Evolutionary conservation across 345 rosid genomes (phyloP), one percentile per base, ranked within the genome.

Genomic region (Reutealis trisperma): DNA sequence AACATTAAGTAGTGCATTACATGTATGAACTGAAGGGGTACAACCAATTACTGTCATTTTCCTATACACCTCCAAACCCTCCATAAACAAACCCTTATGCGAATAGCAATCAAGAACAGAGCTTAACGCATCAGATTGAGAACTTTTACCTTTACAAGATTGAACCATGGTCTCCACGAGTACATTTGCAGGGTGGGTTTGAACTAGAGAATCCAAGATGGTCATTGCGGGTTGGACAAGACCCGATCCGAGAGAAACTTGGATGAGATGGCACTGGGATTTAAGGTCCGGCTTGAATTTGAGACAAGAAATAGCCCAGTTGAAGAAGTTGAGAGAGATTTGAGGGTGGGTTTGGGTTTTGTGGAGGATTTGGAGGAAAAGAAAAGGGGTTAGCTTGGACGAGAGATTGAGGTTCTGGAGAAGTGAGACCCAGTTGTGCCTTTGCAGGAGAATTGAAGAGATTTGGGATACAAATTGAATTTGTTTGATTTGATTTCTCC

Each of bases 391-490:
- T 67, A 91, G 87, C 63, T 85, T 84, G 67, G 85, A 76, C 25
- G 77, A 77, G 13, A 89, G 91, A 65, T 84, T 80, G 73, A 88
- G 87, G 66, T 80, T 67, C 47, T 49, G 71, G 25, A 90, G 85
- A 78, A 88, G 85, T 19, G 85, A 55, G 2, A 57, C 49, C 92
- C 89, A 87, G 73, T 88, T 77, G 22, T 73, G 81, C 54, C 91
- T 88, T 80, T 90, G 91, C 19, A 89, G 76, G 63, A 93, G 85
- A 57, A 90, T 82, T 2, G 91, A 81, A 13, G 94, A 87, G 77
- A 93, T 82, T 44, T 88, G 89, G 45, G 82, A 74, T 25, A 87
- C 87, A 24, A 87, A 54, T 30, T 80, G 86, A 60, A 14, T 79
- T 37, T 86, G 82, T 21, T 83, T 65, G 81, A 84, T 54, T 63